Conservation (phyloP, 495 filamentous ascomycete genomes). For the Hypoxylon cercidicola region DNA sequence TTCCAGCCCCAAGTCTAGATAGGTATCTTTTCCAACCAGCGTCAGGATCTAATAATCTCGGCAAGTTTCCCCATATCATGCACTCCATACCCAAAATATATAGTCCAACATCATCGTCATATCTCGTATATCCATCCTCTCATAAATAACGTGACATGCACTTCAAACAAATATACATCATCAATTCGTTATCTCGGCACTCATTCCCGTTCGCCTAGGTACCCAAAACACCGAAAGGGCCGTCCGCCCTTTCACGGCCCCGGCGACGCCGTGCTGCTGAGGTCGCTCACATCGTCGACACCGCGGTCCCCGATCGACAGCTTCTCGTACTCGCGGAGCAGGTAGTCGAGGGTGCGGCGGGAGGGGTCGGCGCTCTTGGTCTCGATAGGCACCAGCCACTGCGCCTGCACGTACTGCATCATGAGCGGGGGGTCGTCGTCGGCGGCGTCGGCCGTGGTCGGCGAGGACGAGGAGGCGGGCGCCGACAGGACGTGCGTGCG, state of each 20-base stretch:
- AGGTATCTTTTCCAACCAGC: no score
- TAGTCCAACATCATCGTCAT: no score
- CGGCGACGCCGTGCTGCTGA: conserved; percentile 5
- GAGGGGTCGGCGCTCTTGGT: neutral
- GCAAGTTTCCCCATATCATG: no score
- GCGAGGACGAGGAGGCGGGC: neutral
- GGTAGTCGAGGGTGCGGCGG: conserved; percentile 27
- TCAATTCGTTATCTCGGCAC: no score
- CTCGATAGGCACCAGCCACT: conserved; percentile 32
- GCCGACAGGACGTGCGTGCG: conserved; percentile 36
- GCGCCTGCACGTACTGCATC: conserved; percentile 35
- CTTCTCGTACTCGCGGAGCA: conserved; percentile 36
- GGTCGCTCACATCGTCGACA: conserved; percentile 26
- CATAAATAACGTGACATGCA: no score
- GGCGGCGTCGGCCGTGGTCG: neutral
- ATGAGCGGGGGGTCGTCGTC: conserved; percentile 37
- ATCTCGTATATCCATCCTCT: no score
- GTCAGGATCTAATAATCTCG: no score
- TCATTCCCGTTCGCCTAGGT: no score
- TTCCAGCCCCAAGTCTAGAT: no score
- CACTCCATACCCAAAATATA: no score
- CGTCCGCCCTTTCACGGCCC: neutral
- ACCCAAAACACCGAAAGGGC: no score
- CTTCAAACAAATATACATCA: no score
- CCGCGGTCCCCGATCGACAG: conserved; percentile 20